A percentile compares a stretch with the other conserved stretches of the same genome.
phyloP scores from a whole-genome alignment of 768 basidiomycete species.

The Mycena indigotica region DNA sequence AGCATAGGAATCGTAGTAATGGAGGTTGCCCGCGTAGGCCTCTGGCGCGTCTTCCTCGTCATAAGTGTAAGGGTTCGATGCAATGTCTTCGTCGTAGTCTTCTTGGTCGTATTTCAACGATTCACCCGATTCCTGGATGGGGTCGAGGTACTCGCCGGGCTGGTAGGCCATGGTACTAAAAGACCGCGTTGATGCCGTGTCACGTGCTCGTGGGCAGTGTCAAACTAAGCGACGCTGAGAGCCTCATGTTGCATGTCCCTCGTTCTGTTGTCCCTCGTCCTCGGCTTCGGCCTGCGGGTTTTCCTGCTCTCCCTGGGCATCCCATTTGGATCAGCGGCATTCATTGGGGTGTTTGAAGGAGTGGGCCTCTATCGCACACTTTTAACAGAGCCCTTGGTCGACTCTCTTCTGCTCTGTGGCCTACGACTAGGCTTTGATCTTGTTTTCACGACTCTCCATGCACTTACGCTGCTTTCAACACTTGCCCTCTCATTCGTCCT shows the following conservation, averaged over 20 bases:
- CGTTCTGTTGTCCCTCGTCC: slow-evolving; percentile 37
- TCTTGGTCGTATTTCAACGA: slow-evolving; percentile 55
- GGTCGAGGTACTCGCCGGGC: slow-evolving; percentile 61
- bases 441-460: slow-evolving; percentile 34
- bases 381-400: slow-evolving; percentile 26
- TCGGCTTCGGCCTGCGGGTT: slow-evolving; percentile 46
- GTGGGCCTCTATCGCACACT: slow-evolving; percentile 9
- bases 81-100: slow-evolving; percentile 17
- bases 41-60: slow-evolving; percentile 32
- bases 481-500: slow-evolving; percentile 10
- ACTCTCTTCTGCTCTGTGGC: slow-evolving; percentile 46
- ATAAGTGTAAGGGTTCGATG: slow-evolving; percentile 33
- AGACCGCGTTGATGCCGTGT: no score
- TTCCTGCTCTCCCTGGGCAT: slow-evolving; percentile 30
- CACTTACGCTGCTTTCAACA: slow-evolving; percentile 11
- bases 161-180: slow-evolving; percentile 50
- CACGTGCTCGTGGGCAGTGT: no score
- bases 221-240: no score
- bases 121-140: slow-evolving; percentile 62
- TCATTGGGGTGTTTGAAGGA: background rate
- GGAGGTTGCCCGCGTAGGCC: slow-evolving; percentile 49
- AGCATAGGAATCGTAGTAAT: slow-evolving; percentile 66
- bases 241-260: background rate
- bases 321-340: background rate
- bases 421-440: slow-evolving; percentile 47